A percentile compares a stretch with the other conserved stretches of the same genome.
Conservation (phyloP, 768 basidiomycete species). For the Neoboletus subvelutipes region DNA sequence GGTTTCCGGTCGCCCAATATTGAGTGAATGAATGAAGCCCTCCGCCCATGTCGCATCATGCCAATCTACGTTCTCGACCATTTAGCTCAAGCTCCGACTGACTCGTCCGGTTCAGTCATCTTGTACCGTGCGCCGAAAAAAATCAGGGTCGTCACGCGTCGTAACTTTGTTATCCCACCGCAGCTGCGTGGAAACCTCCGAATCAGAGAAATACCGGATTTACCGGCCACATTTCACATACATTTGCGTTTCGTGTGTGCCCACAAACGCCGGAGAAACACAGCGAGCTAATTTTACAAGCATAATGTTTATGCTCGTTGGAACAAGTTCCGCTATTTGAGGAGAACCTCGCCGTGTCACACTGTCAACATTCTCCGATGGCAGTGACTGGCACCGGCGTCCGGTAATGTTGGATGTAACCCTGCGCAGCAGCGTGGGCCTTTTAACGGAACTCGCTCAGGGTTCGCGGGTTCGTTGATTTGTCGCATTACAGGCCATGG, state of each 20-base stretch:
- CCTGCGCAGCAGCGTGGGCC: conserved; percentile 21
- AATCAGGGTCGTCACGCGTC: conserved; percentile 28
- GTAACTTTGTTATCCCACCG: not conserved
- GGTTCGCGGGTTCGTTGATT: conserved; percentile 16
- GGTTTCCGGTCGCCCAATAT: conserved; percentile 4
- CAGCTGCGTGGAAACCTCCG: conserved; percentile 23
- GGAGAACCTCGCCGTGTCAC: conserved; percentile 13
- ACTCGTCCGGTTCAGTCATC: conserved; percentile 6
- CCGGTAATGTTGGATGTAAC: conserved; percentile 6
- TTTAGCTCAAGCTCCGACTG: conserved; percentile 23
- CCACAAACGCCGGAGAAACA: conserved; percentile 7
- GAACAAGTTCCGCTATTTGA: conserved; percentile 4
- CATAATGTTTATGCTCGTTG: conserved; percentile 1
- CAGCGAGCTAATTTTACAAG: conserved; percentile 10
- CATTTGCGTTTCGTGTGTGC: not conserved
- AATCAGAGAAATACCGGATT: conserved; percentile 17
- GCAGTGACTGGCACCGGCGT: conserved; percentile 7
- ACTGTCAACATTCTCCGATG: conserved; percentile 6
- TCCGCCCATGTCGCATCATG: conserved; percentile 33
- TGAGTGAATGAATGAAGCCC: conserved; percentile 10
- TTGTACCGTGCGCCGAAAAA: conserved; percentile 5
- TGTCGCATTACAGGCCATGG: conserved; percentile 4
- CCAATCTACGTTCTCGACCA: conserved; percentile 18
- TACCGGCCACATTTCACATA: conserved; percentile 9
- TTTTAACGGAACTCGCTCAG: conserved; percentile 13